A percentile compares a stretch with the other conserved stretches of the same genome.
Evolutionary conservation across 2,329 filamentous ascomycete genomes (phyloP).

Genomic region (Fusarium sp.): DNA sequence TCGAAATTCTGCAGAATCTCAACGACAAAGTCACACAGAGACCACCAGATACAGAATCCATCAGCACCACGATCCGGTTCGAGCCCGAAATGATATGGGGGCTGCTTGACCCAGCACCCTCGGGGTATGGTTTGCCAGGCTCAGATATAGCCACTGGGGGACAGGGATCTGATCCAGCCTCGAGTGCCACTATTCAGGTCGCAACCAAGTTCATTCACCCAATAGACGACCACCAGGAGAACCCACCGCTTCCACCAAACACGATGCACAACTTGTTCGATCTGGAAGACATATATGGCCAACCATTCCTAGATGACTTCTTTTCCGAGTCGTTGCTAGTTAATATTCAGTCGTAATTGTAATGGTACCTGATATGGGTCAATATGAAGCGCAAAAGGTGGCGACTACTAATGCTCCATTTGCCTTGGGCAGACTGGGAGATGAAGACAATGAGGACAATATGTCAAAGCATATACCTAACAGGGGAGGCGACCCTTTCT

Average conservation of each 20-base stretch:
- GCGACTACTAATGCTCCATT: no score
- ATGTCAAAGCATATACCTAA: no score
- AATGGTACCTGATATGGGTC: neutral
- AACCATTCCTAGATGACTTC: conserved; percentile 43
- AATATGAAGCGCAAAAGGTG: no score
- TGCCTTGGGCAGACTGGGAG: no score
- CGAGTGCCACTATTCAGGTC: conserved; percentile 42
- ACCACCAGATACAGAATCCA: conserved; percentile 8
- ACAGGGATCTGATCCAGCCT: neutral
- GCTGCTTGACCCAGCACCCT: conserved; percentile 36
- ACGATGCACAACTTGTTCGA: conserved; percentile 28
- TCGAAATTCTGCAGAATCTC: conserved; percentile 32
- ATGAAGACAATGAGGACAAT: no score
- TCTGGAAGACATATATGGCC: conserved; percentile 33
- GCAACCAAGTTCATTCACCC: conserved; percentile 47
- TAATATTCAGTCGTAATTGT: conserved; percentile 23
- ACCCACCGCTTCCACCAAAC: neutral
- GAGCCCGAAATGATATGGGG: conserved; percentile 46
- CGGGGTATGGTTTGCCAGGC: neutral
- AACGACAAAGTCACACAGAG: conserved; percentile 32
- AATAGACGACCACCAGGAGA: conserved; percentile 15
- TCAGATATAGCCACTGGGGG: neutral
- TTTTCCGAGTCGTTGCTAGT: conserved; percentile 42
- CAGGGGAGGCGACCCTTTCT: no score
- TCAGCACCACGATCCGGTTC: conserved; percentile 32